phyloP scores from a whole-genome alignment of 1,139 yeast species.

The Diutina siamensis region DNA sequence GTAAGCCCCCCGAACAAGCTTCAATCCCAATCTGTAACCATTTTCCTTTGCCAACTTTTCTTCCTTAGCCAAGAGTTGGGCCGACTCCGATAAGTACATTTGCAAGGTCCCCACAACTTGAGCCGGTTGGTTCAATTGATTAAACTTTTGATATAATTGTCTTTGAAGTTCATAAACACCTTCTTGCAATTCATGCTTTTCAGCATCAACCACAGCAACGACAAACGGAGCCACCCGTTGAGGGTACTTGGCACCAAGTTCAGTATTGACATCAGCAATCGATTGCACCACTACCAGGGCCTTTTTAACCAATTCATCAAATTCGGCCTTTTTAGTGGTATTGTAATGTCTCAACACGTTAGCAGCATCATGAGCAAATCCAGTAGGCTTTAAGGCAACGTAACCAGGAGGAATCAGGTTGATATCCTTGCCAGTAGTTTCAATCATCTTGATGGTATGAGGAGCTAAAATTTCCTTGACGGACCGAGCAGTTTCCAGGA shows the following conservation, averaged over 20 bases:
- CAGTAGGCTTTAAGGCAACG: slow-evolving; percentile 91
- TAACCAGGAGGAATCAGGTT: slow-evolving; percentile 68
- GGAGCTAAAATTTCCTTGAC: slow-evolving; percentile 64
- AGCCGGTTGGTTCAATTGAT: slow-evolving; percentile 43
- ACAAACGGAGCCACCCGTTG: slow-evolving; percentile 69
- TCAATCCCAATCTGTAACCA: slow-evolving; percentile 71
- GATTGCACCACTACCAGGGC: slow-evolving; percentile 47
- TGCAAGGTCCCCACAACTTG: slow-evolving; percentile 89
- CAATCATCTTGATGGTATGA: slow-evolving; percentile 44
- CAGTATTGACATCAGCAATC: slow-evolving; percentile 44
- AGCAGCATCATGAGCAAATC: slow-evolving; percentile 69
- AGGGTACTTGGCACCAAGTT: slow-evolving; percentile 43
- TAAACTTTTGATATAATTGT: slow-evolving; percentile 63
- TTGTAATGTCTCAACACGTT: slow-evolving; percentile 56
- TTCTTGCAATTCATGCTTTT: slow-evolving; percentile 73
- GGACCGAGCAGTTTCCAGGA: slow-evolving; percentile 55
- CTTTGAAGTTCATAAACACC: slow-evolving; percentile 91
- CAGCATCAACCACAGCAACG: slow-evolving; percentile 87
- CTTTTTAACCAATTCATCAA: slow-evolving; percentile 51
- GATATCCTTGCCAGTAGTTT: slow-evolving; percentile 32
- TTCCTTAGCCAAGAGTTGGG: slow-evolving; percentile 51
- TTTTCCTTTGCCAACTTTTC: slow-evolving; percentile 50
- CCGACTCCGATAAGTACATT: slow-evolving; percentile 73
- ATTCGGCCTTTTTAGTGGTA: slow-evolving; percentile 33
- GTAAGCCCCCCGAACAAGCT: slow-evolving; percentile 96